phyloP scores from a whole-genome alignment of 176 grass and related monocot genomes.

The Oryza brachyantha region DNA sequence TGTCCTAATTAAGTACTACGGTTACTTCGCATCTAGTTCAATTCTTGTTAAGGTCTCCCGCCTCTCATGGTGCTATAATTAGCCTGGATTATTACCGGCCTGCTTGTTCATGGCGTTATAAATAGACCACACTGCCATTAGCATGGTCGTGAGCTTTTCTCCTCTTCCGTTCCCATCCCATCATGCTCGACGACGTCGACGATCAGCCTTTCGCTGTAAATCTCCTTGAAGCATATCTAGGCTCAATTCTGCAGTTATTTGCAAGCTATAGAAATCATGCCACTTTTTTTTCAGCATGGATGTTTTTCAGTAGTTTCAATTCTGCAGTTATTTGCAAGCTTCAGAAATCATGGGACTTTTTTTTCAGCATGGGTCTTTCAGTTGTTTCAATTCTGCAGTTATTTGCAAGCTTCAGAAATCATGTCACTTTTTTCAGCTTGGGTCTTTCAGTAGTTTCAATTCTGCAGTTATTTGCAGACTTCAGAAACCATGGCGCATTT shows the following conservation, averaged over 20 bases:
- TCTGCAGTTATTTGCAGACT: neutral
- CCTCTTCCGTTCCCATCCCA: neutral
- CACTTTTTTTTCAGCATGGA: neutral
- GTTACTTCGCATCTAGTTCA: conserved; percentile 34
- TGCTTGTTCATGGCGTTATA: conserved; percentile 42
- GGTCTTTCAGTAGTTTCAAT: conserved; percentile 4
- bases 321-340: conserved; percentile 11
- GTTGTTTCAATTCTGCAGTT: too few relatives aligned
- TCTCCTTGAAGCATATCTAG: conserved; percentile 9
- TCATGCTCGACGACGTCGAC: conserved; percentile 41
- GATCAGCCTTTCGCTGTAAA: conserved; percentile 29
- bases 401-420: conserved; percentile 1
- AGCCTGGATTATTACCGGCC: conserved; percentile 24
- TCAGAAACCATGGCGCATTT: neutral
- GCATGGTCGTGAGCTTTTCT: conserved; percentile 18
- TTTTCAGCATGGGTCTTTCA: neutral
- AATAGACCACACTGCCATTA: conserved; percentile 39
- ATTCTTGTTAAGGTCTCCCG: conserved; percentile 34
- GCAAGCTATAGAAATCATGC: neutral
- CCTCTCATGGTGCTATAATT: conserved; percentile 43
- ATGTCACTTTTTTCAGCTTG: neutral
- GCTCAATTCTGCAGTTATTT: neutral
- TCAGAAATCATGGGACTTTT: neutral
- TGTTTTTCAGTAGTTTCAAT: too few relatives aligned
- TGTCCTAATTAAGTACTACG: conserved; percentile 43